Evolutionary conservation across 129 eudicot genomes (phyloP).

Genomic region (Pittosporum tobira): DNA sequence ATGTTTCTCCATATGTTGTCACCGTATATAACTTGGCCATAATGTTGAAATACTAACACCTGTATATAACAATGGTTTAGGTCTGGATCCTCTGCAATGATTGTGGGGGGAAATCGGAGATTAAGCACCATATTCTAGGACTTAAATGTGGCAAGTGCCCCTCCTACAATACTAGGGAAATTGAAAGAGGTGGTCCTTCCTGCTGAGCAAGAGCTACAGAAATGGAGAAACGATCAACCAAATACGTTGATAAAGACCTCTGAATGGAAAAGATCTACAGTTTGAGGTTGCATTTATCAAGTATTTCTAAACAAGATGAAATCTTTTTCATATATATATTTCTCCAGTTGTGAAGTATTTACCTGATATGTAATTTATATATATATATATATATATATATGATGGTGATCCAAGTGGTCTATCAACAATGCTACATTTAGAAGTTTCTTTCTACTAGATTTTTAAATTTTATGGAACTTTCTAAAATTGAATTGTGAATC

Average conservation of each 20-base stretch:
- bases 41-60: not conserved
- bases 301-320: no score
- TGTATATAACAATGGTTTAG: not conserved
- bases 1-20: not conserved
- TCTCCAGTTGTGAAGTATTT: not conserved
- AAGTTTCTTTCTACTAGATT: no score
- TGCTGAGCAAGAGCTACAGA: constrained; percentile 14
- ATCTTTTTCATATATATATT: not conserved
- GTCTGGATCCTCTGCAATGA: constrained; percentile 44
- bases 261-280: no score
- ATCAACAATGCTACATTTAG: no score
- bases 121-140: constrained; percentile 28
- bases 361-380: not conserved
- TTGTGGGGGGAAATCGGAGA: constrained; percentile 32
- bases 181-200: constrained; percentile 12
- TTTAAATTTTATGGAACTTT: no score
- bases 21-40: not conserved
- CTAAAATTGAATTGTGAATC: no score
- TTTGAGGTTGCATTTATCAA: no score
- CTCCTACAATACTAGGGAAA: constrained; percentile 36
- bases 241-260: not conserved
- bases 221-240: constrained; percentile 8
- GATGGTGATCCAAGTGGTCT: no score
- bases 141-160: constrained; percentile 25
- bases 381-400: no score